Percentiles rank a stretch among this genome's conserved stretches.
Evolutionary conservation across 352 stramenopile genomes (phyloP).

Genomic region (Pythium vanterpoolii): DNA sequence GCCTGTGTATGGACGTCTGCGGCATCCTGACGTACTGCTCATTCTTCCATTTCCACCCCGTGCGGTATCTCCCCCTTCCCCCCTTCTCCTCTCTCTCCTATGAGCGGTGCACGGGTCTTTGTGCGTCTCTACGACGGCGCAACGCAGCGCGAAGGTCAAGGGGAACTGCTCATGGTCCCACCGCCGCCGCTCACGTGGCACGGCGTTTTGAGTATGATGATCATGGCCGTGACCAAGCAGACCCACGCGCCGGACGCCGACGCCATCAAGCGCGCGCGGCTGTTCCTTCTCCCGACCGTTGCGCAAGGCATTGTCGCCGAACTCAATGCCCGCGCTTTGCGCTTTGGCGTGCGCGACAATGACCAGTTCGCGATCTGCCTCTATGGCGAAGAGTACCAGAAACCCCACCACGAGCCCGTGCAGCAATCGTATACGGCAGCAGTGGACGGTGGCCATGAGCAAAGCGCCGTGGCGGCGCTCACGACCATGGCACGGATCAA

Average conservation of each 20-base stretch:
- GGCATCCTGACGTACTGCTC: neutral
- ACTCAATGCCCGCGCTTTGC: slow-evolving; percentile 68
- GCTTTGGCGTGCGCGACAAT: slow-evolving; percentile 75
- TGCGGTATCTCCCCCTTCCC: neutral
- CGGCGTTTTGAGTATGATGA: slow-evolving; percentile 60
- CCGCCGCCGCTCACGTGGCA: slow-evolving; percentile 64
- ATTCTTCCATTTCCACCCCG: slow-evolving; percentile 16
- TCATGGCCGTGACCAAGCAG: slow-evolving; percentile 53
- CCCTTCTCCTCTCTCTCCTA: neutral
- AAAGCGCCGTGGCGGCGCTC: slow-evolving; percentile 11
- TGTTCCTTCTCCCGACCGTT: slow-evolving; percentile 65
- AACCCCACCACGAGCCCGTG: neutral
- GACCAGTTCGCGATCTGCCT: slow-evolving; percentile 74
- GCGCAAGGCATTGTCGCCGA: slow-evolving; percentile 57
- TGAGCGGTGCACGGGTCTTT: slow-evolving; percentile 55
- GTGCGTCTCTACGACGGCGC: slow-evolving; percentile 69
- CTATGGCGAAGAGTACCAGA: slow-evolving; percentile 60
- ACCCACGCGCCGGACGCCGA: slow-evolving; percentile 38
- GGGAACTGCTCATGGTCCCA: slow-evolving; percentile 66
- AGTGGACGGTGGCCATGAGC: neutral
- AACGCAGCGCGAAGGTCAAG: slow-evolving; percentile 47
- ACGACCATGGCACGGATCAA: slow-evolving; percentile 16
- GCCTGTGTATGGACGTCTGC: neutral
- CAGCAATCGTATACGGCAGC: neutral
- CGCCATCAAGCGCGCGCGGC: slow-evolving; percentile 38